phyloP scores from a whole-genome alignment of 1,284 basidiomycete genomes.

The Pseudozyma sp. region DNA sequence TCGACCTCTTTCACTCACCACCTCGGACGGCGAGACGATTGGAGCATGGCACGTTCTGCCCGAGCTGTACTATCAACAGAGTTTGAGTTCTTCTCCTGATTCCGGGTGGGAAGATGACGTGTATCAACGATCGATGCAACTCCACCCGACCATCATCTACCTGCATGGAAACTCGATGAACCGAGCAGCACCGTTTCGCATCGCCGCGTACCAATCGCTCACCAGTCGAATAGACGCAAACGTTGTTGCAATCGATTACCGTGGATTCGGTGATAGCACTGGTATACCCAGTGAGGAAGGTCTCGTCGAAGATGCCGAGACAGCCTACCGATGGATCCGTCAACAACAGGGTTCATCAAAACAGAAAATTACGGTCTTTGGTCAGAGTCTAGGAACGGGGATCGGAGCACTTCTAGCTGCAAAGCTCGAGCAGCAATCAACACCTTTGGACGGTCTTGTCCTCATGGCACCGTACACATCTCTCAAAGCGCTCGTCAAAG shows the following conservation, averaged over 20 bases:
- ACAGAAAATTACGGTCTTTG: conserved; percentile 77
- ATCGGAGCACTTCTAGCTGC: conserved; percentile 74
- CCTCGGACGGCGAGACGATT: conserved; percentile 80
- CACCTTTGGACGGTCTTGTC: conserved; percentile 75
- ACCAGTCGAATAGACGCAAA: conserved; percentile 78
- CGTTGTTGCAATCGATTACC: conserved; percentile 86
- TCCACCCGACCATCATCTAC: conserved; percentile 69
- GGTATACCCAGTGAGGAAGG: conserved; percentile 82
- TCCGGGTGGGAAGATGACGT: conserved; percentile 37
- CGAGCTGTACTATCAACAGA: conserved; percentile 74
- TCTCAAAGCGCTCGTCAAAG: conserved; percentile 76
- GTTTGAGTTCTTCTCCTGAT: conserved; percentile 23
- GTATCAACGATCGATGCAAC: conserved; percentile 41
- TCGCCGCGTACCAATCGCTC: conserved; percentile 76
- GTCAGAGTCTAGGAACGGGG: conserved; percentile 85
- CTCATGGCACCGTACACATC: conserved; percentile 83
- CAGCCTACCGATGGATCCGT: conserved; percentile 83
- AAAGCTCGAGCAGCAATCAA: conserved; percentile 70
- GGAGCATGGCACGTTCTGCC: conserved; percentile 92
- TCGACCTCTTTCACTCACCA: conserved; percentile 77
- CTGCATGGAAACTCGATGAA: conserved; percentile 90
- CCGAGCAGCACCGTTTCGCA: conserved; percentile 76
- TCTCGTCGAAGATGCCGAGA: conserved; percentile 79
- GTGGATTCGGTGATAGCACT: conserved; percentile 89
- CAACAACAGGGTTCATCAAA: not conserved